Percentiles rank a stretch among this genome's conserved stretches.
Conservation (phyloP, 352 stramenopile genomes). For the Globisporangium orthogonon region DNA sequence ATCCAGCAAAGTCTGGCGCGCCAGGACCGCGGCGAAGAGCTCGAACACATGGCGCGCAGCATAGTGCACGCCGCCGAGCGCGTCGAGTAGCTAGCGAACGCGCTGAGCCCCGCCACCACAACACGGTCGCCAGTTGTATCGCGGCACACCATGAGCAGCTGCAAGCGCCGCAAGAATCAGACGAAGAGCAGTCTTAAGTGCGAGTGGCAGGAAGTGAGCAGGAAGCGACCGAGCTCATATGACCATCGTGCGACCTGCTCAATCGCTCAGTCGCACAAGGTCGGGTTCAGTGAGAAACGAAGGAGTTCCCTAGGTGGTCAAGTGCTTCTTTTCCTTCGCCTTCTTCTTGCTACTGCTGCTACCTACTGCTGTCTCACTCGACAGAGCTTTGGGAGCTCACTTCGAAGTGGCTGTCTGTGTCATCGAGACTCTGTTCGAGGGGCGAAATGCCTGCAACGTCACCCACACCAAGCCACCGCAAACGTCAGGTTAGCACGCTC, state of each 20-base stretch:
- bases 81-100: constrained; percentile 37
- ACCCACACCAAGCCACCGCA: constrained; percentile 1
- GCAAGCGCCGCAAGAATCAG: constrained; percentile 9
- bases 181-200: constrained; percentile 30
- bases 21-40: constrained; percentile 60
- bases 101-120: constrained; percentile 23
- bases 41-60: constrained; percentile 47
- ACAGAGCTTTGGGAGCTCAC: constrained; percentile 75
- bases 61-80: constrained; percentile 54
- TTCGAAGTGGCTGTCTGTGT: constrained; percentile 77
- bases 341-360: neutral
- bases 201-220: constrained; percentile 34
- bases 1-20: constrained; percentile 45
- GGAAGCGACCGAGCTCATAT: constrained; percentile 15
- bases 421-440: constrained; percentile 66
- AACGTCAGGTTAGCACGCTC: constrained; percentile 4
- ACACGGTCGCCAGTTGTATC: constrained; percentile 20
- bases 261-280: too few species aligned
- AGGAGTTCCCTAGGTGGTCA: too few species aligned
- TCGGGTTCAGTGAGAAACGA: too few species aligned
- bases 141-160: constrained; percentile 31
- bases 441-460: constrained; percentile 59
- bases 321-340: too few species aligned
- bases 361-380: constrained; percentile 19
- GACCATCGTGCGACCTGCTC: too few species aligned